Conservation (phyloP, 495 filamentous ascomycete species). For the Choiromyces venosus region DNA sequence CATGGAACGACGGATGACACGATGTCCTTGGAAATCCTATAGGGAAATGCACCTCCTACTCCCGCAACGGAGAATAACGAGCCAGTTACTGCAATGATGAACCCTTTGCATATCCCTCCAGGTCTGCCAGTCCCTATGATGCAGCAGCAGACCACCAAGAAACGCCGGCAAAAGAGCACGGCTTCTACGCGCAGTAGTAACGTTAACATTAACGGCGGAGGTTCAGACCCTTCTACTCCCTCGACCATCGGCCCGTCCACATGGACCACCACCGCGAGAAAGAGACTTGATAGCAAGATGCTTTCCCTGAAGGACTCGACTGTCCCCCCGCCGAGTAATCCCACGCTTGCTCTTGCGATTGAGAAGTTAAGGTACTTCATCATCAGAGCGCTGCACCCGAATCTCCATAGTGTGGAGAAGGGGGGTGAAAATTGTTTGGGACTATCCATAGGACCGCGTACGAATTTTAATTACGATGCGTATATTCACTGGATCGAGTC, state of each 20-base stretch:
- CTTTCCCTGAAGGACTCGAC: conserved; percentile 36
- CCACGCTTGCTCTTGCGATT: conserved; percentile 24
- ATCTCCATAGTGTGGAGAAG: conserved; percentile 25
- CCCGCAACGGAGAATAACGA: conserved; percentile 36
- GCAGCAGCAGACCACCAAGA: conserved; percentile 14
- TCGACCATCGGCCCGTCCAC: conserved; percentile 32
- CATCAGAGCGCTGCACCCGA: conserved; percentile 31
- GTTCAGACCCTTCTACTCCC: conserved; percentile 26
- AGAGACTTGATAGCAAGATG: conserved; percentile 34
- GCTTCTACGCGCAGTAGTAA: conserved; percentile 28
- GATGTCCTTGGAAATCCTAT: neutral
- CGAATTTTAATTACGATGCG: conserved; percentile 26
- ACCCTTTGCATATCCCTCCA: conserved; percentile 29
- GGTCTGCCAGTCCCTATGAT: conserved; percentile 35
- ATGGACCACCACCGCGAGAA: conserved; percentile 30
- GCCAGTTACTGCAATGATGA: conserved; percentile 26
- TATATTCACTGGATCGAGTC: conserved; percentile 33
- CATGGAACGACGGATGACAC: neutral
- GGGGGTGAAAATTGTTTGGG: conserved; percentile 32
- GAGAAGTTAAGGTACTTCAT: conserved; percentile 35
- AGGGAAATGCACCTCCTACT: conserved; percentile 32
- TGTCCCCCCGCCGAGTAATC: conserved; percentile 24
- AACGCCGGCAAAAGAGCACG: conserved; percentile 30
- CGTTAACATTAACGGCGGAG: conserved; percentile 19
- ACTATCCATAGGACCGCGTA: conserved; percentile 12